Evolutionary conservation across 2,329 filamentous ascomycete species (phyloP).

Genomic region (Penicillium expansum): DNA sequence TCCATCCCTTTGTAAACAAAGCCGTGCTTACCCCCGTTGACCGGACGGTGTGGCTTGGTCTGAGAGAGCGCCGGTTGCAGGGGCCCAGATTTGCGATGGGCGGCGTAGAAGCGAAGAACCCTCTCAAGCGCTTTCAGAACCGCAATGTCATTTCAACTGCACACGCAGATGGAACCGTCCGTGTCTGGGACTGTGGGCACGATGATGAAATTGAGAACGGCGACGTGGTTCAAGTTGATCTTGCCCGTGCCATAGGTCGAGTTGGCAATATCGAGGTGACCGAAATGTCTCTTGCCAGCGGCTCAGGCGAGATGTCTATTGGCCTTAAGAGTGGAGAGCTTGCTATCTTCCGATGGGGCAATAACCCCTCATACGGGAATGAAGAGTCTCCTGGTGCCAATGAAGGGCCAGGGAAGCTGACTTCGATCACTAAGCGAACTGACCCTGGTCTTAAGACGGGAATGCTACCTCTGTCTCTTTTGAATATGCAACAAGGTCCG

Average conservation of each 20-base stretch:
- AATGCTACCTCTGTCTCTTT: constrained; percentile 72
- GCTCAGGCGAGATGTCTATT: constrained; percentile 78
- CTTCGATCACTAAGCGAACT: constrained; percentile 68
- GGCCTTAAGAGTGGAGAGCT: constrained; percentile 82
- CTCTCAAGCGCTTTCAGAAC: constrained; percentile 73
- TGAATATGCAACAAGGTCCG: constrained; percentile 79
- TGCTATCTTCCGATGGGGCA: constrained; percentile 82
- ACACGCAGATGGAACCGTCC: constrained; percentile 87
- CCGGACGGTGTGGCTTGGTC: constrained; percentile 79
- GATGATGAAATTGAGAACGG: constrained; percentile 91
- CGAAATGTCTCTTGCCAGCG: constrained; percentile 74
- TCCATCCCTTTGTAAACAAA: constrained; percentile 82
- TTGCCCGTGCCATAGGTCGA: constrained; percentile 77
- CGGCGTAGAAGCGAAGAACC: constrained; percentile 68
- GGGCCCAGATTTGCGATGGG: constrained; percentile 77
- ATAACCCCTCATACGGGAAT: constrained; percentile 68
- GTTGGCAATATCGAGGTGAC: constrained; percentile 73
- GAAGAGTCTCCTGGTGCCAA: constrained; percentile 55
- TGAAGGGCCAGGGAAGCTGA: constrained; percentile 66
- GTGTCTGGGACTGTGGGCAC: constrained; percentile 89
- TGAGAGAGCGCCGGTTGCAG: constrained; percentile 78
- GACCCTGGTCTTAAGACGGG: constrained; percentile 76
- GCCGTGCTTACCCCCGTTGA: constrained; percentile 71
- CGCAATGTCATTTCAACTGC: constrained; percentile 82
- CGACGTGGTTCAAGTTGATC: constrained; percentile 76